A percentile compares a stretch with the other conserved stretches of the same genome.
Evolutionary conservation across 176 grass and related monocot genomes (phyloP).

Genomic region (Avena sativa): DNA sequence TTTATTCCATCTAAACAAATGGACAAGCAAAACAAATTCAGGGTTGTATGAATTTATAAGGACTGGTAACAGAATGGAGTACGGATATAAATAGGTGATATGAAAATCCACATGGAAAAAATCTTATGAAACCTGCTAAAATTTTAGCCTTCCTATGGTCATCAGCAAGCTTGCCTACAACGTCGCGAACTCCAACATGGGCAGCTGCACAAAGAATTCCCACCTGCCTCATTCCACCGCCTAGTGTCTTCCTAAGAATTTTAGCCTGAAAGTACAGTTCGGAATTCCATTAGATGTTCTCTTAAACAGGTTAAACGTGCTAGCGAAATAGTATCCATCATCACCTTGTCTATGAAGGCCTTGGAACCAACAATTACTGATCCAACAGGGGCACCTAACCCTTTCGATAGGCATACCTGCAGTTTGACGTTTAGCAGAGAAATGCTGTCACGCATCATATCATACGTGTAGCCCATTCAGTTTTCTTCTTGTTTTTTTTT

Average conservation of each 20-base stretch:
- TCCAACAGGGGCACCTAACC: conserved; percentile 89
- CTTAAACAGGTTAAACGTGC: background rate
- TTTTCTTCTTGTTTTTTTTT: background rate
- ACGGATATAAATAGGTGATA: background rate
- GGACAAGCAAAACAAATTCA: background rate
- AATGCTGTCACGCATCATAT: conserved; percentile 1
- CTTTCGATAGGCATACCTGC: conserved; percentile 95
- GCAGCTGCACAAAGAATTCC: conserved; percentile 92
- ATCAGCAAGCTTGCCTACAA: conserved; percentile 66
- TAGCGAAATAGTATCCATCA: background rate
- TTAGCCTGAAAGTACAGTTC: conserved; percentile 58
- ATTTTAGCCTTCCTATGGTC: conserved; percentile 86
- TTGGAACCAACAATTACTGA: conserved; percentile 83
- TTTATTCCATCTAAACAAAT: conserved; percentile 73
- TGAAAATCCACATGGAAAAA: background rate
- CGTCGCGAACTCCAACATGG: conserved; percentile 74
- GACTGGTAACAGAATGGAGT: background rate
- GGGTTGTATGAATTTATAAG: background rate
- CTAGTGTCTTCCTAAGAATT: conserved; percentile 90
- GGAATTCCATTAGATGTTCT: background rate
- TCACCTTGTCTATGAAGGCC: conserved; percentile 83
- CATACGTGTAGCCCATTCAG: background rate
- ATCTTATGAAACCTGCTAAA: conserved; percentile 64
- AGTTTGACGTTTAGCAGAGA: conserved; percentile 15
- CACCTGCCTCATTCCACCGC: conserved; percentile 98